Percentiles rank a stretch among this genome's conserved stretches.
These are phyloP conservation scores for Alternaria sp. DNA, from an alignment of 2,329 filamentous ascomycete genomes.

Conservation along the genomic window DNA sequence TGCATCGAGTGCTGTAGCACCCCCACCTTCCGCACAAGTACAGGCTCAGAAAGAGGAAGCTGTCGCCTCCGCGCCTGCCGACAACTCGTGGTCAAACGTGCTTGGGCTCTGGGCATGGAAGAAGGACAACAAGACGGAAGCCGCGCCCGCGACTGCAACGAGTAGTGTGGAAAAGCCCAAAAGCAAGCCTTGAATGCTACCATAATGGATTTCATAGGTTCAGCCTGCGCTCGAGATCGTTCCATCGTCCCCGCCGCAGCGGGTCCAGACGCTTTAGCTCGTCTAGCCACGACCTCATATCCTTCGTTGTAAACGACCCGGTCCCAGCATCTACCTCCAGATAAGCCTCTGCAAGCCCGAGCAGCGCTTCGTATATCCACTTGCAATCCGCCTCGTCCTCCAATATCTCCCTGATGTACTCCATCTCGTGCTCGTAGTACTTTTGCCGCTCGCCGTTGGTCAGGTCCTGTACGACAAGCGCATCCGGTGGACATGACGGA, in stretches of 20 bases:
- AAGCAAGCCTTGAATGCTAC: constrained; percentile 60
- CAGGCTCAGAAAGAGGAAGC: constrained; percentile 15
- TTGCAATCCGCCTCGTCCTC: constrained; percentile 75
- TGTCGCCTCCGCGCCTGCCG: constrained; percentile 8
- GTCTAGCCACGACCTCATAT: constrained; percentile 62
- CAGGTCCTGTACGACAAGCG: constrained; percentile 70
- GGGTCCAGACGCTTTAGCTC: constrained; percentile 74
- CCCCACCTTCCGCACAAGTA: constrained; percentile 15
- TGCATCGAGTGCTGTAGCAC: constrained; percentile 15
- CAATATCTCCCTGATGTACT: constrained; percentile 73
- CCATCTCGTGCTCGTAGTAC: constrained; percentile 74
- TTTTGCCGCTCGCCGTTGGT: constrained; percentile 64
- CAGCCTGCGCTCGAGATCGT: constrained; percentile 66
- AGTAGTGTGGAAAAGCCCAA: constrained; percentile 63
- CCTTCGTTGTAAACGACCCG: constrained; percentile 50
- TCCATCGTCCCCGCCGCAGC: constrained; percentile 76
- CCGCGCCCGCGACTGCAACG: constrained; percentile 62
- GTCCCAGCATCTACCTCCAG: constrained; percentile 56
- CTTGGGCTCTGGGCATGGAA: constrained; percentile 45
- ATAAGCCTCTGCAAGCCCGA: constrained; percentile 73
- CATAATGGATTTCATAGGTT: constrained; percentile 38
- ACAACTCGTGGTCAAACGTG: constrained; percentile 34
- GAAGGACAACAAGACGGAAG: constrained; percentile 47
- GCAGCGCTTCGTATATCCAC: constrained; percentile 86
- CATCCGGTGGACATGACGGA: constrained; percentile 58